Conservation (phyloP, 106 monocot genomes). For the Agapanthus africanus region DNA sequence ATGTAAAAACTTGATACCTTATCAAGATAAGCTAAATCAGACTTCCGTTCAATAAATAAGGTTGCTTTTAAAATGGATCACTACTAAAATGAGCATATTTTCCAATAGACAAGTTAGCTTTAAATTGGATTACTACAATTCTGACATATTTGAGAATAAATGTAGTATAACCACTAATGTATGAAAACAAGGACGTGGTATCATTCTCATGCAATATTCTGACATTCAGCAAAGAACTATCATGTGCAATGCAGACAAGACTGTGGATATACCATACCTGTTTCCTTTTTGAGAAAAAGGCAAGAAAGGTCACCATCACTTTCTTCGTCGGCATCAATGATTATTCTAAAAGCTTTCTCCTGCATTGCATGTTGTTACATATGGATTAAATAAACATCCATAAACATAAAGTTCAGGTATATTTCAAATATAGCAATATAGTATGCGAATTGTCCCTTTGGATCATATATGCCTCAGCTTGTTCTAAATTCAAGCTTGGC, state of each 20-base stretch:
- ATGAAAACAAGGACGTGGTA: too few relatives aligned
- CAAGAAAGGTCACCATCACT: slow-evolving; percentile 51
- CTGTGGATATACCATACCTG: slow-evolving; percentile 15
- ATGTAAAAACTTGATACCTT: too few relatives aligned
- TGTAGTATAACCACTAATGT: background rate
- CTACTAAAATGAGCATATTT: too few relatives aligned
- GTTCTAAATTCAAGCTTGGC: background rate
- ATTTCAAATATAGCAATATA: background rate
- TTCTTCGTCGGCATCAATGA: slow-evolving; percentile 77
- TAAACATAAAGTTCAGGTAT: background rate
- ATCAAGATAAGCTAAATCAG: too few relatives aligned
- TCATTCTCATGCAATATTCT: too few relatives aligned
- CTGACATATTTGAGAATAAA: too few relatives aligned
- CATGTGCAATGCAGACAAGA: background rate
- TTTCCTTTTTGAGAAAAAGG: slow-evolving; percentile 53
- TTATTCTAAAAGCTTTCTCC: slow-evolving; percentile 38
- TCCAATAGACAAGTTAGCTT: too few relatives aligned
- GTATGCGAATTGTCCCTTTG: too few relatives aligned
- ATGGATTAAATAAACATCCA: background rate
- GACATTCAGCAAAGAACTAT: background rate
- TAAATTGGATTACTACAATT: background rate
- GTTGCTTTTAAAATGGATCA: too few relatives aligned
- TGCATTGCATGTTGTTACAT: slow-evolving; percentile 22
- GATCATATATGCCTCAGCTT: background rate
- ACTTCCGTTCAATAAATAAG: too few relatives aligned